Evolutionary conservation across 1,284 basidiomycete genomes (phyloP).

Genomic region (Xanthoconium separans): DNA sequence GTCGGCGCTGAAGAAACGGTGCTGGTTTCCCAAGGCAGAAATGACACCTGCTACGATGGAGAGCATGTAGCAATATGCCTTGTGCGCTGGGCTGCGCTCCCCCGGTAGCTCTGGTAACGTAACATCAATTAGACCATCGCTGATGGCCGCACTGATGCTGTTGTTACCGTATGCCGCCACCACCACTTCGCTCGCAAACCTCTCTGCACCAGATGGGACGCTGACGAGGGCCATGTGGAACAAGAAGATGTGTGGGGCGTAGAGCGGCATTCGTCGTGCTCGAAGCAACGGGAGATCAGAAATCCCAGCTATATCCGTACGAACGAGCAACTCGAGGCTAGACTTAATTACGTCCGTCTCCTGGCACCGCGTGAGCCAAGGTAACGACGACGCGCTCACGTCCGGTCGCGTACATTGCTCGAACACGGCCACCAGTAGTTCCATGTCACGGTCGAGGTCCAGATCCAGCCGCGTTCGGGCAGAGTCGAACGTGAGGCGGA

Average conservation of each 20-base stretch:
- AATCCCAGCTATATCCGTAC: conserved; percentile 68
- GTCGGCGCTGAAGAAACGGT: conserved; percentile 85
- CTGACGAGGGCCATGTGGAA: conserved; percentile 88
- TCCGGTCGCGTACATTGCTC: conserved; percentile 73
- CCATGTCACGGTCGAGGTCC: conserved; percentile 77
- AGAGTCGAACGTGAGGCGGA: conserved; percentile 67
- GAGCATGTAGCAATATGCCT: conserved; percentile 84
- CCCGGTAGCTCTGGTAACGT: conserved; percentile 66
- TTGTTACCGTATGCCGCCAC: conserved; percentile 84
- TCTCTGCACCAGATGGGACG: conserved; percentile 75
- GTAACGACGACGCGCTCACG: conserved; percentile 59
- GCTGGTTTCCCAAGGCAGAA: conserved; percentile 60
- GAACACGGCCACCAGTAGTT: conserved; percentile 79
- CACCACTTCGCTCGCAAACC: conserved; percentile 82
- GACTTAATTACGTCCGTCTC: conserved; percentile 78
- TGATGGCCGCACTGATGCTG: conserved; percentile 72
- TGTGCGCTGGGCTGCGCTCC: conserved; percentile 76
- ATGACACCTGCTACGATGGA: conserved; percentile 78
- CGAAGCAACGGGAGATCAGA: conserved; percentile 62
- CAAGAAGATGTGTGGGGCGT: conserved; percentile 72
- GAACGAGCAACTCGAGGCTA: conserved; percentile 74
- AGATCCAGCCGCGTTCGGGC: conserved; percentile 56
- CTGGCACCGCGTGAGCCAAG: conserved; percentile 81
- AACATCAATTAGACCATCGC: conserved; percentile 72
- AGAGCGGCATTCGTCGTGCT: conserved; percentile 61